These are phyloP conservation scores for Arachnopeziza araneosa DNA, from an alignment of 2,329 filamentous ascomycete species.

Conservation along the genomic window DNA sequence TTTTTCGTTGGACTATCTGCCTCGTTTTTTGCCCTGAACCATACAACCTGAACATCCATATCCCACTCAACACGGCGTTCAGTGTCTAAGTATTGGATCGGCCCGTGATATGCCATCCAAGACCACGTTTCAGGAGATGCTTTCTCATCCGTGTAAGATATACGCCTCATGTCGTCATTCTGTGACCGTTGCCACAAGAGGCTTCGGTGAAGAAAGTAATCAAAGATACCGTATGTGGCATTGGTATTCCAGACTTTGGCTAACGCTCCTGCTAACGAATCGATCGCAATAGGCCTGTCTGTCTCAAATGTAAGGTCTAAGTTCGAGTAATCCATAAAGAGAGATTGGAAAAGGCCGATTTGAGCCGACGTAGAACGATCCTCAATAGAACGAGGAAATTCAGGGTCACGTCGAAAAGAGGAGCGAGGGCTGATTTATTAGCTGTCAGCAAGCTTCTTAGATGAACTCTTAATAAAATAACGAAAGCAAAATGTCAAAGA, in stretches of 20 bases:
- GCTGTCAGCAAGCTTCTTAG: not conserved
- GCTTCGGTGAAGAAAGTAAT: conserved; percentile 1
- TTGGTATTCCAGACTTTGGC: conserved; percentile 1
- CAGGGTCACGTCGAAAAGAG: conserved; percentile 3
- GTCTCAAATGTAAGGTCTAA: not conserved
- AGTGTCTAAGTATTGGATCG: not conserved
- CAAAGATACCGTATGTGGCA: conserved; percentile 1
- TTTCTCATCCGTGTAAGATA: no score
- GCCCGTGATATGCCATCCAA: no score
- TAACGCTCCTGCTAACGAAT: conserved; percentile 1
- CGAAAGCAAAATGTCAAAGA: no score
- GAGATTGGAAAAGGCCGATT: conserved; percentile 2
- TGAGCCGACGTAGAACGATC: not conserved
- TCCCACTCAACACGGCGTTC: no score
- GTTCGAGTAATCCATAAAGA: conserved; percentile 3
- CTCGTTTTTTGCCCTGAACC: no score
- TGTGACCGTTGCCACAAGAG: not conserved
- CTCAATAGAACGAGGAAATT: conserved; percentile 2
- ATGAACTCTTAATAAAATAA: no score
- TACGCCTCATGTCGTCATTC: not conserved
- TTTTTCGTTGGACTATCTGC: not conserved
- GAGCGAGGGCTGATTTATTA: not conserved
- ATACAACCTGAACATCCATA: no score
- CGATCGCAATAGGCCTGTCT: conserved; percentile 3
- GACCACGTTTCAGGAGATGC: no score